Percentiles rank a stretch among this genome's conserved stretches.
These are phyloP conservation scores for Ceratobasidium sp. DNA, from an alignment of 1,284 basidiomycete species.

Conservation along the genomic window DNA sequence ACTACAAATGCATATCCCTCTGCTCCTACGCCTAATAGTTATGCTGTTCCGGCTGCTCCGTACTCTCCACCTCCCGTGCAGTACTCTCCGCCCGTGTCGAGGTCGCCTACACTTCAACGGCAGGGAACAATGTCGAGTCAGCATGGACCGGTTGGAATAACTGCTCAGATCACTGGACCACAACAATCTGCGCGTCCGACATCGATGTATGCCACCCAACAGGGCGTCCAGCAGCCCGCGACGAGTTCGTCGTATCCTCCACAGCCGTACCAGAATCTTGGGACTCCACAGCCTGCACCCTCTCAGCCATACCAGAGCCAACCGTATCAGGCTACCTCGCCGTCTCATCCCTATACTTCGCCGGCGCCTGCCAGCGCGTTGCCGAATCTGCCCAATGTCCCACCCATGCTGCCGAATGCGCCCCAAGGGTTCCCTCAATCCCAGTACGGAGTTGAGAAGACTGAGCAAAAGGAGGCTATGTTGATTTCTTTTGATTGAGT, in stretches of 20 bases:
- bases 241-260: slow-evolving; percentile 46
- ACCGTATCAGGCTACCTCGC: slow-evolving; percentile 46
- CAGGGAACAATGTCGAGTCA: slow-evolving; percentile 6
- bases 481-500: slow-evolving; percentile 60
- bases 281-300: slow-evolving; percentile 46
- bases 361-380: slow-evolving; percentile 47
- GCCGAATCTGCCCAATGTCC: slow-evolving; percentile 74
- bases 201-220: slow-evolving; percentile 34
- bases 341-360: slow-evolving; percentile 39
- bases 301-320: slow-evolving; percentile 44
- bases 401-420: slow-evolving; percentile 65
- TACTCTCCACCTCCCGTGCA: slow-evolving; percentile 6
- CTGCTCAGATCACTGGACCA: neutral
- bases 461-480: slow-evolving; percentile 81
- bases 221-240: slow-evolving; percentile 42
- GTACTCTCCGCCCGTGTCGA: slow-evolving; percentile 21
- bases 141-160: slow-evolving; percentile 20
- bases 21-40: slow-evolving; percentile 1
- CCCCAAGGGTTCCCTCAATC: slow-evolving; percentile 57
- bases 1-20: neutral
- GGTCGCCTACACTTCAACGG: slow-evolving; percentile 19
- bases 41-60: neutral
- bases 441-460: slow-evolving; percentile 57
- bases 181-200: slow-evolving; percentile 15
- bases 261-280: slow-evolving; percentile 42